Evolutionary conservation across 225 moss, liverwort and hornwort species (phyloP), one percentile per base, ranked within the genome.

Genomic region (Neckera pumila): DNA sequence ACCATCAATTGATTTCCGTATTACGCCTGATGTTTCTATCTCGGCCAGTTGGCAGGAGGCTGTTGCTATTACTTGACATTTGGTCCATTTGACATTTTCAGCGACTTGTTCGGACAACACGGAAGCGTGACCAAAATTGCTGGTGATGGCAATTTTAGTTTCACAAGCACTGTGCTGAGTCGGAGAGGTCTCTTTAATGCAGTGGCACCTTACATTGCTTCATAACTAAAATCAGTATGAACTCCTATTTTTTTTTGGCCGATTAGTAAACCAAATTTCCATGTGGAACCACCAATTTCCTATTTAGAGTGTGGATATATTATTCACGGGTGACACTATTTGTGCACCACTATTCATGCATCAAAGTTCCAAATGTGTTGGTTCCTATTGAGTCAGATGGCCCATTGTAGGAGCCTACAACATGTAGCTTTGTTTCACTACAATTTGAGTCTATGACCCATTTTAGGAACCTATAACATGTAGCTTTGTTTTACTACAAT

Each of bases 291-390:
- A 75, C 3, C 11, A 45, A 75, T 20, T 2, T 75, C 2, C 19
- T 75, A 34, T 31, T 53, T 13, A 13, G 76, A 13, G 76, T 76
- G 20, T 21, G 14, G 51, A 34, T 3, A 17, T 4, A 26, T 25
- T 25, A n/a, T 25, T 56, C 3, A 16, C 0, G 1, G 1, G 6
- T 25, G n/a, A n/a, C n/a, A 45, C 45, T 34, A 45, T 34, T 53
- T 22, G 27, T 26, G 43, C 17, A 72, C 27, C 9, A 27, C 45
- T 73, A 28, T 43, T 4, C 45, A 4, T 53, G 53, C 53, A 53
- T 53, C 53, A 53, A 72, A 42, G 1, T 71, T 71, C 15, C 27
- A 30, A 73, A 45, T 30, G 28, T 42, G 28, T 72, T 28, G 8
- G 22, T 21, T 70, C 14, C 42, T 42, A 31, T 1, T 47, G 0